A percentile compares a stretch with the other conserved stretches of the same genome.
These are phyloP conservation scores for Cutaneotrichosporon mucoides DNA, from an alignment of 1,284 basidiomycete species.

Conservation along the genomic window DNA sequence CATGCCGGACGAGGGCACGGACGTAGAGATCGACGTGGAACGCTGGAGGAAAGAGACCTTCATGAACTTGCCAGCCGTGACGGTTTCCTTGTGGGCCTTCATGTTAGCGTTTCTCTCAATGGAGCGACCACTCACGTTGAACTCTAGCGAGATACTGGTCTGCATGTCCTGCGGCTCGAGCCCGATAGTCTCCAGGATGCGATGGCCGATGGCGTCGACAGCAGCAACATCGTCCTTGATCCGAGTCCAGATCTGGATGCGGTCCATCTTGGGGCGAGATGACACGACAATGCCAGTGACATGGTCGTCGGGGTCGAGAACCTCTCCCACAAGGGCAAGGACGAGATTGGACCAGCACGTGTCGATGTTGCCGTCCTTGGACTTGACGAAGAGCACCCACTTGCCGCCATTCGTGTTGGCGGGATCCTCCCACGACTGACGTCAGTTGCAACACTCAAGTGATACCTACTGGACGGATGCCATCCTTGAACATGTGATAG, in stretches of 20 bases:
- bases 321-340: constrained; percentile 85
- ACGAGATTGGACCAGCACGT: constrained; percentile 85
- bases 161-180: constrained; percentile 58
- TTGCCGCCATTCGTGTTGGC: constrained; percentile 88
- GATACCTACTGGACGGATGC: constrained; percentile 44
- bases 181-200: constrained; percentile 66
- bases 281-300: constrained; percentile 89
- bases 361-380: constrained; percentile 65
- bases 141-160: constrained; percentile 71
- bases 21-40: constrained; percentile 2
- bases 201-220: constrained; percentile 71
- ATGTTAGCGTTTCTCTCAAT: too few relatives aligned
- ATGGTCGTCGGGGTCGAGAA: constrained; percentile 74
- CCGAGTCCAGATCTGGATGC: constrained; percentile 85
- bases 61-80: constrained; percentile 2
- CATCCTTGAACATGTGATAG: constrained; percentile 84
- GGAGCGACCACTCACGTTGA: constrained; percentile 58
- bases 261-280: constrained; percentile 75
- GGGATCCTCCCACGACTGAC: constrained; percentile 91
- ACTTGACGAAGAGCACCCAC: constrained; percentile 87
- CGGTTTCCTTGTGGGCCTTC: constrained; percentile 5
- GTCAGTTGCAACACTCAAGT: not conserved
- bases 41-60: constrained; percentile 1
- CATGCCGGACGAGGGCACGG: not conserved
- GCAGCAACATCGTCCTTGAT: constrained; percentile 74